Base-by-base conservation (phyloP, 352 stramenopile species). In the Pythium graminicola region DNA sequence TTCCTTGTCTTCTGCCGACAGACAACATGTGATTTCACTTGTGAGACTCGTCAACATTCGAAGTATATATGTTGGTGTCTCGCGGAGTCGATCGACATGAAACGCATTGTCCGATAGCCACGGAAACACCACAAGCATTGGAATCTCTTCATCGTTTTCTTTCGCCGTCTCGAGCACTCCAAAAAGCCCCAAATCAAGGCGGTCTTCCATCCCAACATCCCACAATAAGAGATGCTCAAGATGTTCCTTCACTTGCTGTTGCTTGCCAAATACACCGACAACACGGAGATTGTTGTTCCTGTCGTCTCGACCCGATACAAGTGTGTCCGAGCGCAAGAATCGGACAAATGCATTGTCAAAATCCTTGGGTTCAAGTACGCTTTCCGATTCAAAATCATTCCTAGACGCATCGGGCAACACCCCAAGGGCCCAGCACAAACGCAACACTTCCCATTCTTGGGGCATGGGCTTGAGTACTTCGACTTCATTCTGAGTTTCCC, bases 381-480 rank as follows among this genome's bases (percentile, higher is more conserved):
- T n/a, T n/a, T 77, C 64, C 32, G 64, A 58, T 46, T 78, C 64
- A 28, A 85, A 85, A 23, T 88, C 75, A 22, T 73, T 73, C 3
- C 50, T 27, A 22, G 65, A 78, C n/a, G 81, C 60, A 1, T 49
- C 65, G 5, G 67, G 61, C 17, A 88, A 39, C 62, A 79, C 70
- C 27, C 72, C 71, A 1, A 93, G 63, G 22, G 59, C 64, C 28
- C 62, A 73, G 49, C 81, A 73, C 46, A 93, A 54, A 0, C 77
- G 77, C 56, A 88, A 66, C 5, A 93, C 66, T 19, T 90, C 81
- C 26, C 78, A 23, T 36, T 93, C 81, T 5, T 75, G 60, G 16
- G 90, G 50, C 26, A 89, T 69, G 0, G 79, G 69, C 41, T 93
- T 89, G 20, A 87, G 50, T 5, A 89, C 67, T 46, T 82, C 74